Conservation (phyloP, 176 grass and related monocot species). For the Tillandsia leiboldiana region DNA sequence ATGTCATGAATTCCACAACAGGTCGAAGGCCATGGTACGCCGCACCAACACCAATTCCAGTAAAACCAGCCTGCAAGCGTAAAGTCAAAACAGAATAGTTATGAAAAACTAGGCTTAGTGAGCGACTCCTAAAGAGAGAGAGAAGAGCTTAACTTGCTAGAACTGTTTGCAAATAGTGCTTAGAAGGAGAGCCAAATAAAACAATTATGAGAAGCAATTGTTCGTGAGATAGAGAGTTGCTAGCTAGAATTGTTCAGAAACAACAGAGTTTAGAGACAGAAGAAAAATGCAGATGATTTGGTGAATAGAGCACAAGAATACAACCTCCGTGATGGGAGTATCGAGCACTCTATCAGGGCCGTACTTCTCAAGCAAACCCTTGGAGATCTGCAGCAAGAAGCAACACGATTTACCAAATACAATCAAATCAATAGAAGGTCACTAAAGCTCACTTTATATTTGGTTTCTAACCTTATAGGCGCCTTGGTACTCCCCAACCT, state of each 20-base stretch:
- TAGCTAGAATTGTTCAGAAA: no score
- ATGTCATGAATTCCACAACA: slow-evolving; percentile 89
- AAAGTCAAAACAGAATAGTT: slow-evolving; percentile 18
- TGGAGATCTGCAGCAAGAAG: slow-evolving; percentile 53
- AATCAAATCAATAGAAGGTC: slow-evolving; percentile 2
- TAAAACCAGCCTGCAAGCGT: slow-evolving; percentile 72
- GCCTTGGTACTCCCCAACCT: slow-evolving; percentile 99
- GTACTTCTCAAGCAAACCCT: slow-evolving; percentile 93
- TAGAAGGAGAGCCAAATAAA: no score
- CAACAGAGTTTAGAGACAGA: no score
- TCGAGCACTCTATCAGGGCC: slow-evolving; percentile 99
- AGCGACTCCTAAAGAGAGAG: background rate
- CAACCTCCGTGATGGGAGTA: slow-evolving; percentile 95
- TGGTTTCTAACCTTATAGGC: slow-evolving; percentile 70
- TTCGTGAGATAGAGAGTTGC: no score
- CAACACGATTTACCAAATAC: slow-evolving; percentile 17
- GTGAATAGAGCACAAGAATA: background rate
- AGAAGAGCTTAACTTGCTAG: background rate
- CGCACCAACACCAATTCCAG: slow-evolving; percentile 90
- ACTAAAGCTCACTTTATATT: background rate
- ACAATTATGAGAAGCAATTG: no score
- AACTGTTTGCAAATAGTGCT: no score
- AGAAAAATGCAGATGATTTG: background rate
- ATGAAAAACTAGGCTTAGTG: slow-evolving; percentile 3
- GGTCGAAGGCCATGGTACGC: slow-evolving; percentile 87